Conservation (phyloP, 257 asterid species). For the Salvia hispanica region DNA sequence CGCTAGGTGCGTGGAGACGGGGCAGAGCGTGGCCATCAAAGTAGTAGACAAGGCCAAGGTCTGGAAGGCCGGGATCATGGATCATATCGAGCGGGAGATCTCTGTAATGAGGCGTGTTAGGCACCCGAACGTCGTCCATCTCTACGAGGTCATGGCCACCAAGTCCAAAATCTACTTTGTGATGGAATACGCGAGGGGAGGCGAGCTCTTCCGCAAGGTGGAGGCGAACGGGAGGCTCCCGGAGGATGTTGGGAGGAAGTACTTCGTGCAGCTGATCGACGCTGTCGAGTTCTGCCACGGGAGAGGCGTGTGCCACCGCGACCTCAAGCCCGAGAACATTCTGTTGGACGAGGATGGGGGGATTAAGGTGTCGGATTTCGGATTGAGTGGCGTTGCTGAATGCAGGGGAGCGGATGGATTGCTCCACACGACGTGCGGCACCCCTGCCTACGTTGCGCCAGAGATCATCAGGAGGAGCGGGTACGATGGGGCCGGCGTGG, state of each 20-base stretch:
- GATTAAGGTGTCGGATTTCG: constrained; percentile 76
- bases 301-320: constrained; percentile 45
- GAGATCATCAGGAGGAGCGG: constrained; percentile 76
- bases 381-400: constrained; percentile 71
- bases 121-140: constrained; percentile 69
- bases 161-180: constrained; percentile 80
- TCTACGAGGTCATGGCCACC: constrained; percentile 85
- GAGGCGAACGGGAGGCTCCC: constrained; percentile 66
- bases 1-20: constrained; percentile 58
- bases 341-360: constrained; percentile 68
- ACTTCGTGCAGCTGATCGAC: constrained; percentile 59
- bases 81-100: constrained; percentile 77
- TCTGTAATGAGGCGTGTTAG: constrained; percentile 67
- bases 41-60: constrained; percentile 72
- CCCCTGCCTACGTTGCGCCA: constrained; percentile 89
- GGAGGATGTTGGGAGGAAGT: constrained; percentile 60
- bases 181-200: constrained; percentile 79
- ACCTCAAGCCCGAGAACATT: constrained; percentile 77
- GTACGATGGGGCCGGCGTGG: constrained; percentile 76
- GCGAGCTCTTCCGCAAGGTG: constrained; percentile 76
- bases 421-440: constrained; percentile 84
- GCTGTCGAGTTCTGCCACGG: constrained; percentile 88
- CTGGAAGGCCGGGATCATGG: constrained; percentile 49
- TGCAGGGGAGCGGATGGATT: constrained; percentile 72
- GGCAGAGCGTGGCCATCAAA: constrained; percentile 77